Percentiles rank a stretch among this genome's conserved stretches.
Evolutionary conservation across 2,329 filamentous ascomycete species (phyloP).

Genomic region (Colletotrichum endophyticum): DNA sequence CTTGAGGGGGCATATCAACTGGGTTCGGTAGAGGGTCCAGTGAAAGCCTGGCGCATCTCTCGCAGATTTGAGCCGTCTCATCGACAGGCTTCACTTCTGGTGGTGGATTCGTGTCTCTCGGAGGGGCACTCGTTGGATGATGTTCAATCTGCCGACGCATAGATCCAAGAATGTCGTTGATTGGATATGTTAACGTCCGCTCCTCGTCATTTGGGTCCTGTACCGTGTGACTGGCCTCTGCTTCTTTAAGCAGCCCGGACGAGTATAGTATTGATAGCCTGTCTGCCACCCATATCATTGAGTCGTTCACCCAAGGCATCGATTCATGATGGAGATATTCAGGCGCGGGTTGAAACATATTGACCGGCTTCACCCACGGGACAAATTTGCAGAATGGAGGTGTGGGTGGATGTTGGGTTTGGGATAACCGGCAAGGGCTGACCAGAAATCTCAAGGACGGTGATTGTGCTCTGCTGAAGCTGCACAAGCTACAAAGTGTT

Average conservation of each 20-base stretch:
- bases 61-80: not conserved
- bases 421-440: not conserved
- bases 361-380: rapidly evolving
- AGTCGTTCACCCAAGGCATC: not conserved
- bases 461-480: not conserved
- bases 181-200: not conserved
- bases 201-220: not conserved
- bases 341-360: not conserved
- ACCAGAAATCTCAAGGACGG: not conserved
- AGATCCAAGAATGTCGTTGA: not conserved
- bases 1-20: not conserved
- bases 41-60: not conserved
- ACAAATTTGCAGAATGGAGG: not conserved
- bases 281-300: not conserved
- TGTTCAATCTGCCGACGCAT: not conserved
- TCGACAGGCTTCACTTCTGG: not conserved
- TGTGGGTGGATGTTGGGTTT: not conserved
- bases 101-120: not conserved
- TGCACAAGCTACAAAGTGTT: not conserved
- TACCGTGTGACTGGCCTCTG: not conserved
- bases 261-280: not conserved
- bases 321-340: not conserved
- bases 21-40: not conserved
- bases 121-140: not conserved
- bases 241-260: not conserved